Conservation (phyloP, 208 protist genomes). For the Acanthamoeba culbertsoni region DNA sequence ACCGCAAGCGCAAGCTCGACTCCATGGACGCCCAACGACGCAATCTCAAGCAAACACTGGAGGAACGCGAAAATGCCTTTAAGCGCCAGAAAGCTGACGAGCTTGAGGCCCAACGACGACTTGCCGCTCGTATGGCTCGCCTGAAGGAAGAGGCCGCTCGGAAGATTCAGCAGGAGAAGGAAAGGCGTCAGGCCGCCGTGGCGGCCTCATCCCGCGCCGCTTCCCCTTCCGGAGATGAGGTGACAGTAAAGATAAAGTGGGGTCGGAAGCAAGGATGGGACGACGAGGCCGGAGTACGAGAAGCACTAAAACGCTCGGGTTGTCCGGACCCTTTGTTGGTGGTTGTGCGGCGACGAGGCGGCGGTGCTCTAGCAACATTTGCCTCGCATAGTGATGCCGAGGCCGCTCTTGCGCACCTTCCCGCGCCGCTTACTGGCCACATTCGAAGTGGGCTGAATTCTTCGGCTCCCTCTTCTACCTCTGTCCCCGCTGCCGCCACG, state of each 20-base stretch:
- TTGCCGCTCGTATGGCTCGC: neutral
- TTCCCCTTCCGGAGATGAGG: neutral
- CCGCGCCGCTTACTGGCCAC: neutral
- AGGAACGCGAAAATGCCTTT: neutral
- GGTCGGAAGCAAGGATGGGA: neutral
- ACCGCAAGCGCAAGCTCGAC: conserved; percentile 14
- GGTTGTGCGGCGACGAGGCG: neutral
- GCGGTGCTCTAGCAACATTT: conserved; percentile 7
- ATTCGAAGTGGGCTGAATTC: neutral
- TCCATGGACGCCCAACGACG: neutral
- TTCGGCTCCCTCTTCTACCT: neutral
- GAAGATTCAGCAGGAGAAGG: neutral
- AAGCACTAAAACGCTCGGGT: neutral
- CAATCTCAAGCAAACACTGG: neutral
- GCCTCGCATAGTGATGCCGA: neutral
- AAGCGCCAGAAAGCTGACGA: neutral
- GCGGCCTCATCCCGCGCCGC: neutral
- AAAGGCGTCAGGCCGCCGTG: neutral
- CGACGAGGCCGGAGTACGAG: neutral
- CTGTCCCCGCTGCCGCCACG: neutral
- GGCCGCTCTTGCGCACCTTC: neutral
- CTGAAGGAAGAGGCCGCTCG: neutral
- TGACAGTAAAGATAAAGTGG: neutral
- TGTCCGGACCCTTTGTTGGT: neutral
- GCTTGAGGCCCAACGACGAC: neutral